phyloP scores from a whole-genome alignment of 495 filamentous ascomycete species.

The Penicillium roqueforti region DNA sequence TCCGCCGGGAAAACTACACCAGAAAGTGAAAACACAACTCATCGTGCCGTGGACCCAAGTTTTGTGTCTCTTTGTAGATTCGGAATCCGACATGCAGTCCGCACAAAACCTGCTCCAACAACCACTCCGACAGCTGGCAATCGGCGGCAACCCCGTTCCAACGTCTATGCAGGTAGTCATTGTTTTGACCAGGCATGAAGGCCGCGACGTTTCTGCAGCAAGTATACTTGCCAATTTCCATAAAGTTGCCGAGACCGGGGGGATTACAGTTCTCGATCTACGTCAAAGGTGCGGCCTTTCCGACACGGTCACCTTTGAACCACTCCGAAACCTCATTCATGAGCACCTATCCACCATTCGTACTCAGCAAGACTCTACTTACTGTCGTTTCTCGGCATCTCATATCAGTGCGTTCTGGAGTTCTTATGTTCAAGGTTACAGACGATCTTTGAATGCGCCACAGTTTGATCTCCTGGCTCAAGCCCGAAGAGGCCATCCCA shows the following conservation, averaged over 20 bases:
- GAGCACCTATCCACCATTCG: not conserved
- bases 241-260: not conserved
- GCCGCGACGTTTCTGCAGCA: too few relatives aligned
- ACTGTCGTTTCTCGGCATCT: not conserved
- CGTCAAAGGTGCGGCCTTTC: not conserved
- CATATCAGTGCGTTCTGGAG: slow-evolving; percentile 5
- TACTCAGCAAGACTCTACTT: not conserved
- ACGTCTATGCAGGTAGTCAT: not conserved
- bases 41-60: slow-evolving; percentile 16
- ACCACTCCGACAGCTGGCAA: not conserved
- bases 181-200: not conserved
- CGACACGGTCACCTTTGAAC: not conserved
- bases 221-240: not conserved
- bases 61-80: slow-evolving; percentile 15
- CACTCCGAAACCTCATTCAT: not conserved
- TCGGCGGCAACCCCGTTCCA: not conserved
- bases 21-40: not conserved
- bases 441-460: not conserved
- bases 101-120: slow-evolving; percentile 1
- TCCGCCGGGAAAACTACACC: not conserved
- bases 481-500: not conserved
- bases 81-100: not conserved
- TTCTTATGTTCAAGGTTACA: not conserved
- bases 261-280: not conserved
- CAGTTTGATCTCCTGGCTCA: not conserved